Evolutionary conservation across 495 filamentous ascomycete genomes (phyloP), one percentile per base, ranked within the genome.

Genomic region (Penicillium cataractarum): DNA sequence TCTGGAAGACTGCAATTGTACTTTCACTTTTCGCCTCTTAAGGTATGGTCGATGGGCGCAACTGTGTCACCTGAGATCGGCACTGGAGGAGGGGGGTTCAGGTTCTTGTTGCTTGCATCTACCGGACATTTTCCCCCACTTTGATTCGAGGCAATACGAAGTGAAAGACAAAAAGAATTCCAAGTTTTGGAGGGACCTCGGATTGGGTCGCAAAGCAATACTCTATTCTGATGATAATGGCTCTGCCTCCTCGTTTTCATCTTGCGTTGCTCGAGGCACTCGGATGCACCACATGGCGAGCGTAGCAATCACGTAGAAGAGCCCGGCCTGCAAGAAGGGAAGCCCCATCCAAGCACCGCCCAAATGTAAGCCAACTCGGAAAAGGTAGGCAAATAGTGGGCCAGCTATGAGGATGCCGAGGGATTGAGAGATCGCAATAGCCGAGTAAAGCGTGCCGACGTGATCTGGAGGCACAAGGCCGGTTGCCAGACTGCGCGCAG

Each of bases 361-460:
- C 12, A 76, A 55, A 57, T 74, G 74, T 71, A 81, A 71, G 10
- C 76, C 78, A 51, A 71, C 58, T 5, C 67, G 66, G 64, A 80
- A 81, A 3, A 70, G 61, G 22, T 71, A 69, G 24, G 71, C 69
- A n/a, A 80, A 68, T 12, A 78, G 44, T 4, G 78, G 78, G 1
- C 75, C 71, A 2, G 76, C 65, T 32, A 78, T 31, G 26, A 80
- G 48, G 10, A 55, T 56, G 0, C 77, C 76, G 3, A 76, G 32
- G 10, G 70, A 63, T 42, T 73, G 65, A 13, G 75, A 63, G 32
- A 80, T 73, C 3, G 74, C 69, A 12, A 76, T 62, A 1, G 75
- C 66, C 24, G 75, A 68, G 44, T 77, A 78, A 51, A 76, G 65
- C 33, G 71, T 79, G 35, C 65, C 73, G 48, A 71, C 74, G 24